Percentiles rank a stretch among this genome's conserved stretches.
Evolutionary conservation across 495 filamentous ascomycete species (phyloP).

Genomic region (Rusavskia elegans): DNA sequence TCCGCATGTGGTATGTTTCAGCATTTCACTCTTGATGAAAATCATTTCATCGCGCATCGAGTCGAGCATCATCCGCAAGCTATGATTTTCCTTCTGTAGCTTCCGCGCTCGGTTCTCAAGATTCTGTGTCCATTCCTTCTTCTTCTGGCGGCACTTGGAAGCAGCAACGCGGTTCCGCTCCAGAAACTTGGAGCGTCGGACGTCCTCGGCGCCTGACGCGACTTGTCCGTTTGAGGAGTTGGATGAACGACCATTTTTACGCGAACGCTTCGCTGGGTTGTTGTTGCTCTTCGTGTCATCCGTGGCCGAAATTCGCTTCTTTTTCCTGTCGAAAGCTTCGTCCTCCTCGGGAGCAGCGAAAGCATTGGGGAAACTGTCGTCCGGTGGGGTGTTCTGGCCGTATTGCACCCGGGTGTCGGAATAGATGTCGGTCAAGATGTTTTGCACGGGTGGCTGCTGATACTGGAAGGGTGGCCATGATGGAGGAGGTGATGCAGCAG

Average conservation of each 20-base stretch:
- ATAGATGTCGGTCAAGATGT: constrained; percentile 10
- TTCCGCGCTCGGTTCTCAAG: constrained; percentile 32
- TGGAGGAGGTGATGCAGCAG: constrained; percentile 2
- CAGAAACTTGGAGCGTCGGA: constrained; percentile 32
- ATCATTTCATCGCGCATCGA: constrained; percentile 31
- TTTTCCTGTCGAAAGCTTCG: neutral
- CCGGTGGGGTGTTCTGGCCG: constrained; percentile 13
- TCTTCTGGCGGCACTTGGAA: constrained; percentile 76
- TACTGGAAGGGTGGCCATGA: constrained; percentile 7
- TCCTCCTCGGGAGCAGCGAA: constrained; percentile 2
- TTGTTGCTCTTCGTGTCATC: neutral
- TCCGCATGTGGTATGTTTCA: constrained; percentile 41
- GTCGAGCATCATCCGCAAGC: constrained; percentile 15
- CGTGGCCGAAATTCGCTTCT: neutral
- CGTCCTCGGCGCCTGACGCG: constrained; percentile 7
- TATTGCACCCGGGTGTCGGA: constrained; percentile 8
- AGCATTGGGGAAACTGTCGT: constrained; percentile 5
- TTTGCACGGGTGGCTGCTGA: neutral
- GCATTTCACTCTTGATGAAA: constrained; percentile 38
- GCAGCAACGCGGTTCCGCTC: constrained; percentile 75
- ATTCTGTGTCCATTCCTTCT: constrained; percentile 55
- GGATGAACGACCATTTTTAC: constrained; percentile 9
- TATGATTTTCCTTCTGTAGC: constrained; percentile 15
- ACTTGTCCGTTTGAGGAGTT: neutral
- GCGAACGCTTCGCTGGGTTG: constrained; percentile 8